These are phyloP conservation scores for Amanita molliuscula DNA, from an alignment of 768 basidiomycete genomes.

Conservation along the genomic window DNA sequence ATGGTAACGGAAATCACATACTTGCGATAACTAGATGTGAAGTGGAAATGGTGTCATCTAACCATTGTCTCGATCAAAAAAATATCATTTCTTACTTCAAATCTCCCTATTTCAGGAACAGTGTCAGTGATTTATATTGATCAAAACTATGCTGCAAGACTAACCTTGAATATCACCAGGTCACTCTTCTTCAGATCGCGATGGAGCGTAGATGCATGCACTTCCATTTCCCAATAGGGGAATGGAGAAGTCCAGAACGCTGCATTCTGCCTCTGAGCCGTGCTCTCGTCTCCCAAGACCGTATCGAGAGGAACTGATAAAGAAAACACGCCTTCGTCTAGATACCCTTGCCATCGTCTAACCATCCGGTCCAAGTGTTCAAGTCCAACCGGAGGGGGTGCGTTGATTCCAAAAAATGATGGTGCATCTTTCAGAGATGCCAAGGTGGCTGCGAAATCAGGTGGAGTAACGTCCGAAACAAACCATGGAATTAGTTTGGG, in stretches of 20 bases:
- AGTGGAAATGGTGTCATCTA: not conserved
- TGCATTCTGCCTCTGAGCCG: constrained; percentile 17
- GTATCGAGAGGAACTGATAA: constrained; percentile 59
- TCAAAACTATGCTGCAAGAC: constrained; percentile 2
- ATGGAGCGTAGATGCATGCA: constrained; percentile 41
- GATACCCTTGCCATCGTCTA: constrained; percentile 59
- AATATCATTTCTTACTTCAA: constrained; percentile 55
- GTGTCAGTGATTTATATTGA: not conserved
- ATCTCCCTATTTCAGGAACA: constrained; percentile 49
- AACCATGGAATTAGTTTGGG: constrained; percentile 97
- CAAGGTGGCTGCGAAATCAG: constrained; percentile 64
- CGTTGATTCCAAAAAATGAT: constrained; percentile 43
- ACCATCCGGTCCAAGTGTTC: constrained; percentile 51
- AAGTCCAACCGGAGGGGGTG: constrained; percentile 9
- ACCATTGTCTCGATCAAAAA: not conserved
- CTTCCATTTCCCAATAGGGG: constrained; percentile 69
- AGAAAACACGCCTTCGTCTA: constrained; percentile 60
- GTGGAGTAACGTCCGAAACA: constrained; percentile 87
- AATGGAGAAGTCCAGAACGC: constrained; percentile 68
- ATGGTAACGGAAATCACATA: constrained; percentile 22
- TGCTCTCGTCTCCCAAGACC: constrained; percentile 34
- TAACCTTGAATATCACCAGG: constrained; percentile 80
- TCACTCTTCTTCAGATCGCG: constrained; percentile 39
- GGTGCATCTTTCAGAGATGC: constrained; percentile 40
- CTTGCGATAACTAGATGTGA: constrained; percentile 64